Evolutionary conservation across 176 grass and related monocot genomes (phyloP).

Genomic region (Aegilops bicornis): DNA sequence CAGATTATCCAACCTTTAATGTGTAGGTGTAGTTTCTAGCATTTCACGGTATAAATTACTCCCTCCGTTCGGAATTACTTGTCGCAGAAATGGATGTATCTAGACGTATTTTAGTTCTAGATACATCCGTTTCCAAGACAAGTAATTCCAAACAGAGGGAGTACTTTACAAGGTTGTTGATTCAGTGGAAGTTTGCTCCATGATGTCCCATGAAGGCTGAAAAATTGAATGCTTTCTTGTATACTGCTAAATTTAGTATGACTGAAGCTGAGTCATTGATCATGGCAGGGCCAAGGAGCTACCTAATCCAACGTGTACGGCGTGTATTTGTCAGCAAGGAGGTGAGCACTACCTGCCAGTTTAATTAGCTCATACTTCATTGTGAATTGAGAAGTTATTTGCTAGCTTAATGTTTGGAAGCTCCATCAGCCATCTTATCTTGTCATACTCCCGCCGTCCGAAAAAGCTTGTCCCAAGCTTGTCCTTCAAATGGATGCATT

Average conservation of each 20-base stretch:
- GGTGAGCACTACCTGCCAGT: constrained; percentile 6
- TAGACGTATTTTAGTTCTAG: too few species aligned
- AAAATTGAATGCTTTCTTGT: background rate
- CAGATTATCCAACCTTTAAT: background rate
- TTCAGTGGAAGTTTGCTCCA: background rate
- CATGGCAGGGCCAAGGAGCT: constrained; percentile 47
- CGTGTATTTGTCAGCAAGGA: constrained; percentile 61
- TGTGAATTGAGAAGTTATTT: background rate
- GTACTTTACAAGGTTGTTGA: background rate
- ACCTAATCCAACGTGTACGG: constrained; percentile 44
- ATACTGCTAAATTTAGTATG: constrained; percentile 13
- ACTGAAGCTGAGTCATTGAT: background rate
- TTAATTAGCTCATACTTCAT: background rate
- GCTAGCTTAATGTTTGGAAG: background rate
- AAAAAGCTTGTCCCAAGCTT: too few species aligned
- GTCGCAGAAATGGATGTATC: too few species aligned
- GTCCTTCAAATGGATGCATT: too few species aligned
- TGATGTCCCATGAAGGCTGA: background rate
- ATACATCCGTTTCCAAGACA: too few species aligned
- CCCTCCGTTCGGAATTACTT: too few species aligned
- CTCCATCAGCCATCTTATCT: background rate
- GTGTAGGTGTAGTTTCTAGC: background rate
- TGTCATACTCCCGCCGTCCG: too few species aligned
- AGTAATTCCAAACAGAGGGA: too few species aligned
- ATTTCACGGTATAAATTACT: background rate